Evolutionary conservation across 495 filamentous ascomycete species (phyloP).

Genomic region (Thozetella sp.): DNA sequence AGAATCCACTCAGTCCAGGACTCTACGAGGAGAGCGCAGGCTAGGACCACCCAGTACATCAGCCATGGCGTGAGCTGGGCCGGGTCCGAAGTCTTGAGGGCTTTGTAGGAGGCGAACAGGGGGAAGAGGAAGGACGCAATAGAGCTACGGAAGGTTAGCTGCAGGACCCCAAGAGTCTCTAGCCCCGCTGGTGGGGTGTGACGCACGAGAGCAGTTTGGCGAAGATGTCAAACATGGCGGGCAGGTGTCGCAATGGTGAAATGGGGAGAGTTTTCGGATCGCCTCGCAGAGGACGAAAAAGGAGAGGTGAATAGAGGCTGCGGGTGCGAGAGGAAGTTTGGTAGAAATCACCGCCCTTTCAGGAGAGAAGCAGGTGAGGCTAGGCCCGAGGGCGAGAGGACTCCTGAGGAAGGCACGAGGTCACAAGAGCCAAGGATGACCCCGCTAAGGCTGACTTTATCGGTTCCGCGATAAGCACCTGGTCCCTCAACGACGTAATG

Average conservation of each 20-base stretch:
- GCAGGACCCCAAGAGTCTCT: too few species aligned
- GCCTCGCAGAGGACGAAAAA: not conserved
- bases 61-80: conserved; percentile 96
- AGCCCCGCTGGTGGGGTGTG: conserved; percentile 14
- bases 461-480: not conserved
- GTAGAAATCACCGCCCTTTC: too few species aligned
- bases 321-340: too few species aligned
- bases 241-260: not conserved
- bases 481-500: conserved; percentile 1
- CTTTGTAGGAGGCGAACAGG: conserved; percentile 97
- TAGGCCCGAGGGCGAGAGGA: not conserved
- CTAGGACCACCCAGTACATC: conserved; percentile 97
- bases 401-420: conserved; percentile 1
- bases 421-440: not conserved
- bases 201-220: conserved; percentile 80
- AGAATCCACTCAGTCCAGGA: conserved; percentile 86
- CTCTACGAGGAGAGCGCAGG: conserved; percentile 79
- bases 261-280: not conserved
- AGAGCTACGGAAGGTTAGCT: conserved; percentile 53
- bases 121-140: conserved; percentile 92
- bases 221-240: conserved; percentile 77
- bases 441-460: not conserved
- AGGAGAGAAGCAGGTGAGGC: not conserved
- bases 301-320: too few species aligned
- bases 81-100: conserved; percentile 89